These are phyloP conservation scores for Thalia dealbata DNA, from an alignment of 176 grass and related monocot genomes.

Conservation along the genomic window DNA sequence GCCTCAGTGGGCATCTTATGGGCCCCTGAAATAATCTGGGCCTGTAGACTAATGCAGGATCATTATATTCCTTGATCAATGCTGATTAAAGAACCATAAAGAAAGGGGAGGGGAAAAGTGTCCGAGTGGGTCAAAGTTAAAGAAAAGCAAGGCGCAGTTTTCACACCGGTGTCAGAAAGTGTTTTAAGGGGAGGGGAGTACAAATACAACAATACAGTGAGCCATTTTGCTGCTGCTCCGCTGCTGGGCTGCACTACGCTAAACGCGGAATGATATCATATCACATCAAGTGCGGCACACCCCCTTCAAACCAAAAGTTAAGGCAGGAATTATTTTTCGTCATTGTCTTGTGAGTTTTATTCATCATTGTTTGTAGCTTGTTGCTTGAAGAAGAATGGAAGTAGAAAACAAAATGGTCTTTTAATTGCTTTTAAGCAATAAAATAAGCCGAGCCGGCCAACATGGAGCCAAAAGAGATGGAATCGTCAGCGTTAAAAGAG, in stretches of 20 bases:
- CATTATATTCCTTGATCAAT: too few relatives aligned
- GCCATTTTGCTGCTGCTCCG: too few relatives aligned
- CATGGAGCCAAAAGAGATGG: conserved; percentile 69
- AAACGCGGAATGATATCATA: background rate
- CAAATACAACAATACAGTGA: too few relatives aligned
- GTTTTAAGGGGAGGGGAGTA: background rate
- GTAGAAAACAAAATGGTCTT: background rate
- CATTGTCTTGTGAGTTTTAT: too few relatives aligned
- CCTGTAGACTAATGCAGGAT: too few relatives aligned
- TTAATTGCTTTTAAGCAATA: background rate
- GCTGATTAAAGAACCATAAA: too few relatives aligned
- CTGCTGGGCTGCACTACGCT: background rate
- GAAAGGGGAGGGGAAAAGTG: background rate
- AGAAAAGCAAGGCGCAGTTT: background rate
- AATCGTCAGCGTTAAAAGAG: conserved; percentile 81
- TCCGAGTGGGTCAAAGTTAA: background rate
- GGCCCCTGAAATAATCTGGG: too few relatives aligned
- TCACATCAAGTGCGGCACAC: background rate
- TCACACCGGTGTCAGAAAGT: background rate
- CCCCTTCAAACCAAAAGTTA: background rate
- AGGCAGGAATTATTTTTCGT: too few relatives aligned
- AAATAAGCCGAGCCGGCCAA: conserved; percentile 21
- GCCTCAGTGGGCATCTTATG: too few relatives aligned
- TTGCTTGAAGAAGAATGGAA: too few relatives aligned
- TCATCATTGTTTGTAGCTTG: too few relatives aligned